Evolutionary conservation across 371 early-diverging fungal species (phyloP).

Genomic region (Chytridium lagenaria): DNA sequence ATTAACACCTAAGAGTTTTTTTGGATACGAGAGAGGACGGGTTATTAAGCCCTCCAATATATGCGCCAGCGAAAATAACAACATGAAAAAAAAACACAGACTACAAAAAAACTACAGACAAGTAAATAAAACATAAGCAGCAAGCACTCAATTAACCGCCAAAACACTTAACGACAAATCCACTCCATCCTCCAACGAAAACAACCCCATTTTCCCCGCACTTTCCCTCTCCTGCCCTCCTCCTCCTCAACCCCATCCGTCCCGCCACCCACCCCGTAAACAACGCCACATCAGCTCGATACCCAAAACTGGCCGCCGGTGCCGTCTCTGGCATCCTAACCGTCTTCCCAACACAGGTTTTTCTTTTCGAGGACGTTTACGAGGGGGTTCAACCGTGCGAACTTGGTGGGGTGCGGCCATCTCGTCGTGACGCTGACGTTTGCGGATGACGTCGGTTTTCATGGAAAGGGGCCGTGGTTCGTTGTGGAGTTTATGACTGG

Average conservation of each 20-base stretch:
- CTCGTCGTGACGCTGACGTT: conserved; percentile 42
- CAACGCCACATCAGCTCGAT: background rate
- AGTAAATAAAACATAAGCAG: too few relatives aligned
- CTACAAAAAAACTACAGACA: too few relatives aligned
- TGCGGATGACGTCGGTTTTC: conserved; percentile 47
- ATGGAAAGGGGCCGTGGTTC: conserved; percentile 33
- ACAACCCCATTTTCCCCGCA: too few relatives aligned
- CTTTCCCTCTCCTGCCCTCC: background rate
- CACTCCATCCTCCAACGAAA: too few relatives aligned
- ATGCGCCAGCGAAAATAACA: too few relatives aligned
- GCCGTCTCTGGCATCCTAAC: background rate
- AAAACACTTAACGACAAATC: too few relatives aligned
- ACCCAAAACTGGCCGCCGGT: background rate
- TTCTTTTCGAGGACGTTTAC: too few relatives aligned
- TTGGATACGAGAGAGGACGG: too few relatives aligned
- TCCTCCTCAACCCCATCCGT: background rate
- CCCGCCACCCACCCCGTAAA: background rate
- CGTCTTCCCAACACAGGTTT: background rate
- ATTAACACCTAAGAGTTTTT: too few relatives aligned
- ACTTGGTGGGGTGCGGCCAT: background rate
- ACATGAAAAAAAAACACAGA: too few relatives aligned
- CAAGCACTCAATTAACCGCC: too few relatives aligned
- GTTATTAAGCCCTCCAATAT: too few relatives aligned
- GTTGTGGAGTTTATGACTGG: conserved; percentile 42
- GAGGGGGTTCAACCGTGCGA: background rate